phyloP scores from a whole-genome alignment of 495 filamentous ascomycete genomes.

The Glutinoglossum americanum region DNA sequence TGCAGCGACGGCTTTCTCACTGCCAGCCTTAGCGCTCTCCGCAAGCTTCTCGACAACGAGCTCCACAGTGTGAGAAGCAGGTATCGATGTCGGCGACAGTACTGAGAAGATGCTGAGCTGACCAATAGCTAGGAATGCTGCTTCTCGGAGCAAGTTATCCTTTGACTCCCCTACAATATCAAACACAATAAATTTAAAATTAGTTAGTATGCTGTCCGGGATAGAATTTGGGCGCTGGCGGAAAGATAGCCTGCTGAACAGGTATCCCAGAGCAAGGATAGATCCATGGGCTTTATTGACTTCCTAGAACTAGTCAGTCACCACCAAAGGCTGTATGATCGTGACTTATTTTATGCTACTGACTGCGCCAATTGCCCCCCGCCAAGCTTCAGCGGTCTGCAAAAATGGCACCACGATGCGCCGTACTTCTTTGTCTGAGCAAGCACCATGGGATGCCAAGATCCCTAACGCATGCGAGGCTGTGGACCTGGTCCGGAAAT shows the following conservation, averaged over 20 bases:
- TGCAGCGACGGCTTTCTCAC: slow-evolving; percentile 55
- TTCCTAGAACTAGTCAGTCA: slow-evolving; percentile 5
- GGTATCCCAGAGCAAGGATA: slow-evolving; percentile 32
- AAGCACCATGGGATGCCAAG: slow-evolving; percentile 41
- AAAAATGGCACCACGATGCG: slow-evolving; percentile 23
- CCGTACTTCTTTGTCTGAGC: slow-evolving; percentile 16
- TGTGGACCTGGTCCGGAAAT: slow-evolving; percentile 35
- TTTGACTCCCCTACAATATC: slow-evolving; percentile 26
- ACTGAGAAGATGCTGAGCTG: slow-evolving; percentile 54
- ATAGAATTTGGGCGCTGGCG: slow-evolving; percentile 18
- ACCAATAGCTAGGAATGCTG: slow-evolving; percentile 41
- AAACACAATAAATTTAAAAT: slow-evolving; percentile 22
- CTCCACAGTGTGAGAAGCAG: slow-evolving; percentile 17
- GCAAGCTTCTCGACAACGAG: slow-evolving; percentile 35
- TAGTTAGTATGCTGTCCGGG: slow-evolving; percentile 16
- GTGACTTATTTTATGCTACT: neutral
- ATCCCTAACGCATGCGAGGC: slow-evolving; percentile 60
- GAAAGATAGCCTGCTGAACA: slow-evolving; percentile 35
- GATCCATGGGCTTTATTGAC: slow-evolving; percentile 38
- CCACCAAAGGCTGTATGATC: neutral
- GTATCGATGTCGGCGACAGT: slow-evolving; percentile 22
- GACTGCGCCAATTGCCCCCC: slow-evolving; percentile 33
- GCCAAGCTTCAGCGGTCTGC: slow-evolving; percentile 25
- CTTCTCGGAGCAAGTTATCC: slow-evolving; percentile 34
- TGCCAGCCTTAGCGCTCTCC: slow-evolving; percentile 50